Evolutionary conservation across 148 eudicot species (phyloP).

Genomic region (Camellia japonica): DNA sequence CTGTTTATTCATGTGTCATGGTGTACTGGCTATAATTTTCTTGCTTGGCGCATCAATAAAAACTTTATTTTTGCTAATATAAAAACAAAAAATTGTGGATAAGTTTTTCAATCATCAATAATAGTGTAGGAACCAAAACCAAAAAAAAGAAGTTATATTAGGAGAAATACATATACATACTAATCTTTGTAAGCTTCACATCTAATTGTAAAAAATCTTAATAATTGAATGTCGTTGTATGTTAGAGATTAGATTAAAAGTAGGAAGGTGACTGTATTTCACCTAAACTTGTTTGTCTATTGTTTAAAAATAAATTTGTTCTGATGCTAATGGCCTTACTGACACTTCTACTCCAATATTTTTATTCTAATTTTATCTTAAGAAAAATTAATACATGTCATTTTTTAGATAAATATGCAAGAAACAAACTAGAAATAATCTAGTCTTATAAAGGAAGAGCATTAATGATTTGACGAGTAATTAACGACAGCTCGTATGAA

Average conservation of each 20-base stretch:
- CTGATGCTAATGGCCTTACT: not conserved
- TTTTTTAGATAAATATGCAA: not conserved
- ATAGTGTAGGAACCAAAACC: too few relatives aligned
- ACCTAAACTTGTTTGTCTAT: not conserved
- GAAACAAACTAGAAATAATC: not conserved
- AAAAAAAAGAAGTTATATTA: too few relatives aligned
- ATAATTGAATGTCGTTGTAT: not conserved
- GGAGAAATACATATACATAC: not conserved
- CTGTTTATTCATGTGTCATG: too few relatives aligned
- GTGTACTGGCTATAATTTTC: too few relatives aligned
- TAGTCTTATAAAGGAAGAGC: not conserved
- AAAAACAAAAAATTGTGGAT: too few relatives aligned
- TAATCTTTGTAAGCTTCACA: not conserved
- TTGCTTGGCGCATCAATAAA: too few relatives aligned
- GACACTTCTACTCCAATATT: not conserved
- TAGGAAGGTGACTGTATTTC: not conserved
- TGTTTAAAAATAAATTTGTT: not conserved
- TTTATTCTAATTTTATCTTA: not conserved
- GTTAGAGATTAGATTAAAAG: not conserved
- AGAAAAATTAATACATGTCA: not conserved
- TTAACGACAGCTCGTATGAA: not conserved
- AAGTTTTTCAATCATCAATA: too few relatives aligned
- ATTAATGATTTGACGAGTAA: not conserved
- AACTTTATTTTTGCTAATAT: too few relatives aligned
- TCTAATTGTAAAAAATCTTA: not conserved